These are phyloP conservation scores for Adansonia digitata DNA, from an alignment of 345 rosid species.

Conservation along the genomic window DNA sequence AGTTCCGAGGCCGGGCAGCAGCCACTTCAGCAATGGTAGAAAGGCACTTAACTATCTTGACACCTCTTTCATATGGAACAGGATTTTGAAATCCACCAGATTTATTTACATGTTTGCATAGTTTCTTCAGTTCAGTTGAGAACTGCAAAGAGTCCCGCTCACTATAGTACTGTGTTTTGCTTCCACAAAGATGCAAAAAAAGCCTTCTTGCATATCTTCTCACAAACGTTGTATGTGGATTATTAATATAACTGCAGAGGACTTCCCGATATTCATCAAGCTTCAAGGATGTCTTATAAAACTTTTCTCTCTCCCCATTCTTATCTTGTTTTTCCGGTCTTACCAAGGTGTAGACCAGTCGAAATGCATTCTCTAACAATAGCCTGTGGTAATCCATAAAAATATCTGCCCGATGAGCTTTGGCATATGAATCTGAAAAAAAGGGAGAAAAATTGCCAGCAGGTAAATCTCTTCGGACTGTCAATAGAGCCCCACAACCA, in stretches of 20 bases:
- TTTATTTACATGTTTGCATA: conserved; percentile 81
- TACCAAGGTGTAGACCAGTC: conserved; percentile 80
- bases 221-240: conserved; percentile 88
- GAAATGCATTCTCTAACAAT: conserved; percentile 86
- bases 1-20: conserved; percentile 87
- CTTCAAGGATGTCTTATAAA: conserved; percentile 61
- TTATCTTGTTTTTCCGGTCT: conserved; percentile 99
- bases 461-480: conserved; percentile 85
- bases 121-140: conserved; percentile 76
- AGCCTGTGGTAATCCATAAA: conserved; percentile 91
- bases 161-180: conserved; percentile 92
- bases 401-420: conserved; percentile 77
- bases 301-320: conserved; percentile 82
- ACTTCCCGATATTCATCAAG: conserved; percentile 95
- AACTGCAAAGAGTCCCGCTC: conserved; percentile 96
- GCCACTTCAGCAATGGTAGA: conserved; percentile 95
- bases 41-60: conserved; percentile 85
- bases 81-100: conserved; percentile 86
- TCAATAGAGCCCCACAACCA: conserved; percentile 90
- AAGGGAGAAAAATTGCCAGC: conserved; percentile 94
- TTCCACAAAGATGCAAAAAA: conserved; percentile 93
- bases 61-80: conserved; percentile 86
- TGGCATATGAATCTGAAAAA: conserved; percentile 97
- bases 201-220: conserved; percentile 98
- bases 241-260: conserved; percentile 92